Evolutionary conservation across 2,329 filamentous ascomycete species (phyloP), one percentile per base, ranked within the genome.

Genomic region (Botryotinia narcissicola): DNA sequence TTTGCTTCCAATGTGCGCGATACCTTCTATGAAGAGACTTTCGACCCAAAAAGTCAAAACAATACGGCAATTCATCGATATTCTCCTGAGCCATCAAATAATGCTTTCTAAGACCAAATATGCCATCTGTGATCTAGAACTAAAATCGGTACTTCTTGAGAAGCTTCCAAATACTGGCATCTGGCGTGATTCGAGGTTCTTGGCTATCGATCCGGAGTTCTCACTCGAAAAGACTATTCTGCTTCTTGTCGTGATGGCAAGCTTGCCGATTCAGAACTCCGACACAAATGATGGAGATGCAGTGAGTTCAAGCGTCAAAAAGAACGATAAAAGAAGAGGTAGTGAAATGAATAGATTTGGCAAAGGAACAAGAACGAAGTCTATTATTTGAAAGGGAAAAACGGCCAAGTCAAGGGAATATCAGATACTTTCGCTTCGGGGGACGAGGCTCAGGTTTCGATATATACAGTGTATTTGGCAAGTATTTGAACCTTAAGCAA

Each of bases 191-290:
- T 1, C 6, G 25, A n/a, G 2, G 51, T 0, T 1, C 25, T 18
- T 3, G 0, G 14, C n/a, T 4, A 18, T 7, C 14, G 0, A 29
- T 29, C 3, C 3, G 3, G 2, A 18, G 14, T 6, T 54, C 51
- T 18, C 51, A 0, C 14, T 54, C 14, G n/a, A 16, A 18, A 7
- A 18, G 2, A 29, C n/a, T n/a, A 8, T 54, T 54, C 14, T 18
- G 6, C 14, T 4, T 54, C 51, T 54, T 18, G 5, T 29, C 6
- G 16, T 16, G 29, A n/a, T 3, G 14, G 3, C n/a, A 54, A 54
- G n/a, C n/a, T 4, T 1, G 14, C 14, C 5, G 51, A 16, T 16
- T 18, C 6, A 3, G 6, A 16, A 54, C 29, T 18, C 12, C 6
- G 14, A 7, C 51, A 29, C 51, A 16, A 29, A 29, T 12, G 6